Evolutionary conservation across 192 early-diverging fungal species (phyloP).

Genomic region (Backusella tuberculispora): DNA sequence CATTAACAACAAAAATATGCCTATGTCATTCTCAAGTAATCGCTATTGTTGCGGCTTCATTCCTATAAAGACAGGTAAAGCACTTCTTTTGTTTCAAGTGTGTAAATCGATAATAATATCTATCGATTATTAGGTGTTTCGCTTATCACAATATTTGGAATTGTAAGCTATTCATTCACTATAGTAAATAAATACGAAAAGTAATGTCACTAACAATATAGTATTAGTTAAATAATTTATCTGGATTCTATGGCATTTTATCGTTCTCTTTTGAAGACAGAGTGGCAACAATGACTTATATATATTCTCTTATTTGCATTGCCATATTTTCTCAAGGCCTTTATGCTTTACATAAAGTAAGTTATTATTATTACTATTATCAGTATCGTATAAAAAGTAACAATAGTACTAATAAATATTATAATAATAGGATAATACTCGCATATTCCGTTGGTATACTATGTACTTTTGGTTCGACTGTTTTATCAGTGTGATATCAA

Average conservation of each 20-base stretch:
- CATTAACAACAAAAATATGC: neutral
- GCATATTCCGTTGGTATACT: constrained; percentile 35
- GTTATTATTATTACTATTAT: neutral
- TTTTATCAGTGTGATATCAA: constrained; percentile 27
- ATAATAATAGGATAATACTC: constrained; percentile 26
- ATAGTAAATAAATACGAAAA: neutral
- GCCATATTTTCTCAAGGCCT: constrained; percentile 29
- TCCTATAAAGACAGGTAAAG: constrained; percentile 30
- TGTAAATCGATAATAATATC: neutral
- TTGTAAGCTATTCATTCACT: constrained; percentile 14
- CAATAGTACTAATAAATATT: neutral
- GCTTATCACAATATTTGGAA: constrained; percentile 28
- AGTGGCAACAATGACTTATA: constrained; percentile 27
- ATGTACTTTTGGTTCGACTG: constrained; percentile 45
- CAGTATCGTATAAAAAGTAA: neutral
- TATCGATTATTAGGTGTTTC: neutral
- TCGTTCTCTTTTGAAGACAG: constrained; percentile 34
- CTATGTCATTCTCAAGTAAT: constrained; percentile 12
- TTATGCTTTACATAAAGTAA: constrained; percentile 41
- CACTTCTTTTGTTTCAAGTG: neutral
- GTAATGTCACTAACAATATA: neutral
- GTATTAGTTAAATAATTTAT: constrained; percentile 43
- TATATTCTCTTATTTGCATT: constrained; percentile 39
- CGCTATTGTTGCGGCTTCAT: constrained; percentile 17
- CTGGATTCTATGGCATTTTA: constrained; percentile 43